Conservation (phyloP, 2,329 filamentous ascomycete genomes). For the Trichoderma oligosporum region DNA sequence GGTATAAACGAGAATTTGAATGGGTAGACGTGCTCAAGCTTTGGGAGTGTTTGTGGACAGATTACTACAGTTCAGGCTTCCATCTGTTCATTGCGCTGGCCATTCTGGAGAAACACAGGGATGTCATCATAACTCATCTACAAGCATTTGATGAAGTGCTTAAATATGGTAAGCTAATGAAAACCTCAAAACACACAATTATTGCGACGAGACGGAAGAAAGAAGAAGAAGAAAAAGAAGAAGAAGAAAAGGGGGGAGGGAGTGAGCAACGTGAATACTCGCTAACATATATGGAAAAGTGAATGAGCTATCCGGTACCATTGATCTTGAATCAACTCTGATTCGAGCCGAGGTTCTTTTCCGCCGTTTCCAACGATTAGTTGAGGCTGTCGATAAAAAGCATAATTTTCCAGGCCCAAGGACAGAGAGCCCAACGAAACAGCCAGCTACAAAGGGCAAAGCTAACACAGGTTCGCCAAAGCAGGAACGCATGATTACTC, state of each 20-base stretch:
- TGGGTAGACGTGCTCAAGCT: constrained; percentile 83
- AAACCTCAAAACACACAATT: not conserved
- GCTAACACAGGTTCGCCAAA: constrained; percentile 33
- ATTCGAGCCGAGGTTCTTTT: constrained; percentile 87
- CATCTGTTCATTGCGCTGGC: constrained; percentile 92
- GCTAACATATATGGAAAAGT: constrained; percentile 51
- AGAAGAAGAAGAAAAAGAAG: too few relatives aligned
- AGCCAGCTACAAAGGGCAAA: constrained; percentile 34
- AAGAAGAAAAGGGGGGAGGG: too few relatives aligned
- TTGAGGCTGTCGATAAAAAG: constrained; percentile 91
- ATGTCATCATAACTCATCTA: constrained; percentile 92
- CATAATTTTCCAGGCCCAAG: constrained; percentile 68
- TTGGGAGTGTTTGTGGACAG: constrained; percentile 95
- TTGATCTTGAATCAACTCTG: constrained; percentile 82
- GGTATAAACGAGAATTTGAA: constrained; percentile 96
- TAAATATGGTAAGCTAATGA: constrained; percentile 70
- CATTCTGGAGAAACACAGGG: constrained; percentile 92
- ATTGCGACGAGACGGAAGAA: too few relatives aligned
- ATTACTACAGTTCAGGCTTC: constrained; percentile 83
- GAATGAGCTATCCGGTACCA: constrained; percentile 90
- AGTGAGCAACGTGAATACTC: too few relatives aligned
- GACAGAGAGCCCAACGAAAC: constrained; percentile 18
- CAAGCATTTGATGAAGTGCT: constrained; percentile 94
- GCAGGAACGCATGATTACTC: constrained; percentile 50
- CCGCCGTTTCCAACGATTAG: constrained; percentile 77